Evolutionary conservation across 306 rosid genomes (phyloP), one percentile per base, ranked within the genome.

Genomic region (Argentina anserina): DNA sequence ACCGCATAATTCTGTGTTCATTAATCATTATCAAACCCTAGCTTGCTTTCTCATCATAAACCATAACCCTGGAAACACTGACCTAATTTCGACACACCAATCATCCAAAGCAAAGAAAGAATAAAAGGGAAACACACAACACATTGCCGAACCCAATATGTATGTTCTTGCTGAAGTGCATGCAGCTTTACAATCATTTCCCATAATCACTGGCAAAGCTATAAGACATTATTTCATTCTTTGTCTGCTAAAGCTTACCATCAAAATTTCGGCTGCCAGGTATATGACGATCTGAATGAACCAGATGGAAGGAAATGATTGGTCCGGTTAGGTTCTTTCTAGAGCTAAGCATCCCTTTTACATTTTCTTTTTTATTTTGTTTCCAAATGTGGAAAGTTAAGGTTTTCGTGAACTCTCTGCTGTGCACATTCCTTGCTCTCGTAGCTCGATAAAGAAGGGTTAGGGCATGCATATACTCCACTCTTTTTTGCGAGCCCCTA

Each of bases 371-470:
- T 9, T 17, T 6, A 74, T 67, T 80, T 68, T 76, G 62, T 80
- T 74, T 74, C 89, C 90, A 6, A 75, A 81, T 83, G 82, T 72
- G 87, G 96, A 86, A 75, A 75, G 37, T 74, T 81, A 86, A 87
- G 86, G 89, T 78, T 83, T 65, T 42, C 12, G 34, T 75, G 52
- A 75, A 58, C 65, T 74, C 67, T 74, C 47, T 73, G 46, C 26
- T 29, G 37, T 79, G 76, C 50, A 71, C 70, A 74, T 62, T 75
- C 65, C 67, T 55, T 53, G 9, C 82, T 78, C 67, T 42, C 43
- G 43, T 63, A 31, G 33, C 74, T 64, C 23, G 36, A 49, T n/a
- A 76, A 50, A 14, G 31, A 79, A 45, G 50, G 66, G 53, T 33
- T 55, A 73, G 47, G 9, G 76, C 82, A 80, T 68, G 76, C 82